phyloP scores from a whole-genome alignment of 257 asterid genomes.

The Ballota nigra region DNA sequence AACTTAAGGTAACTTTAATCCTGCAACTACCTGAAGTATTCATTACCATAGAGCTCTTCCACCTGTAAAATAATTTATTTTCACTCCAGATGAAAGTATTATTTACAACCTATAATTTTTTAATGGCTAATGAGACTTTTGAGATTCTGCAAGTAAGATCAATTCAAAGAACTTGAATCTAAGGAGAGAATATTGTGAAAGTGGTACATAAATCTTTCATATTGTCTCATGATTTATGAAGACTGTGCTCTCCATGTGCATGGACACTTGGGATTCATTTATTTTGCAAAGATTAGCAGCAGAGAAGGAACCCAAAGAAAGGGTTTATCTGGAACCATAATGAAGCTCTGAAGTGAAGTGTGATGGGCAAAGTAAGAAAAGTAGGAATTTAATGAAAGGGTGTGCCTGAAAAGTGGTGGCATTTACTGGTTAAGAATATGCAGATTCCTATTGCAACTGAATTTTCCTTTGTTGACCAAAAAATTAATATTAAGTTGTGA shows the following conservation, averaged over 20 bases:
- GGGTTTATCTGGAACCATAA: not conserved
- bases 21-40: constrained; percentile 4
- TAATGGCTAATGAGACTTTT: constrained; percentile 10
- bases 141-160: not conserved
- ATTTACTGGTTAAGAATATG: not conserved
- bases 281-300: not conserved
- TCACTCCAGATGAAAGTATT: not conserved
- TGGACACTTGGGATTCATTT: not conserved
- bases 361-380: not conserved
- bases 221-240: not conserved
- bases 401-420: constrained; percentile 14
- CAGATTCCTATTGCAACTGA: not conserved
- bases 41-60: constrained; percentile 2
- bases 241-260: not conserved
- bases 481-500: not conserved
- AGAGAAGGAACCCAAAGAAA: not conserved
- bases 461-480: not conserved
- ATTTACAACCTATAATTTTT: not conserved
- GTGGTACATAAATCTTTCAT: not conserved
- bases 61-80: not conserved
- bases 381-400: not conserved
- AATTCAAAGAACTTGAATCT: not conserved
- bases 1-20: not conserved
- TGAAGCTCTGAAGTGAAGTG: not conserved
- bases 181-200: not conserved